Evolutionary conservation across 805 yeast genomes (phyloP).

Genomic region (Yarrowia sp.): DNA sequence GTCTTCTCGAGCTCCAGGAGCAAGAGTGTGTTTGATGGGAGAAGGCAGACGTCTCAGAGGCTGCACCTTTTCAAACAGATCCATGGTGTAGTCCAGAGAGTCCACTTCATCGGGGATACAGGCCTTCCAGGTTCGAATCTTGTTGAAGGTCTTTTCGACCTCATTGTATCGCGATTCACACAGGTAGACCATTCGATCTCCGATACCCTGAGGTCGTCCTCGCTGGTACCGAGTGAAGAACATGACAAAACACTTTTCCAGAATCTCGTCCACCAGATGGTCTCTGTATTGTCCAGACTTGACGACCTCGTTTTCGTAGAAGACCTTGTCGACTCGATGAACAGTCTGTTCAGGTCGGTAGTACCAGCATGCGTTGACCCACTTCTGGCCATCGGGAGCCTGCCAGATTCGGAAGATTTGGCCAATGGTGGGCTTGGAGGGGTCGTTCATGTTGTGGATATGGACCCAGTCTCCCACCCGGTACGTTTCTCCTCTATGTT

Average conservation of each 20-base stretch:
- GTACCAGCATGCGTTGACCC: conserved; percentile 97
- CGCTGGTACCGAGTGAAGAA: conserved; percentile 93
- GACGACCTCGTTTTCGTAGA: conserved; percentile 93
- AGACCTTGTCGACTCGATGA: conserved; percentile 86
- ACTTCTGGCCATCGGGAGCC: conserved; percentile 74
- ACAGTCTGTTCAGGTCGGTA: conserved; percentile 98
- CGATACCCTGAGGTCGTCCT: conserved; percentile 85
- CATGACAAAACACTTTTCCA: conserved; percentile 93
- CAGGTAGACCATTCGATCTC: conserved; percentile 74
- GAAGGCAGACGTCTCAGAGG: conserved; percentile 80
- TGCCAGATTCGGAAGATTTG: conserved; percentile 95
- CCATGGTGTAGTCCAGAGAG: conserved; percentile 59
- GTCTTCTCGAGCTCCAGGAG: conserved; percentile 71
- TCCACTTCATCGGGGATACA: conserved; percentile 97
- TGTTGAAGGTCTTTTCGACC: conserved; percentile 85
- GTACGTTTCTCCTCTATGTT: conserved; percentile 72
- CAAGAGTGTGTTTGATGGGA: conserved; percentile 79
- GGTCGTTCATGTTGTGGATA: conserved; percentile 84
- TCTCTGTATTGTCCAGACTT: conserved; percentile 97
- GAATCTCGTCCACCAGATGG: conserved; percentile 84
- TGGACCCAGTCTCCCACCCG: conserved; percentile 96
- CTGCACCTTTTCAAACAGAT: conserved; percentile 73
- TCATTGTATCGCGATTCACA: conserved; percentile 96
- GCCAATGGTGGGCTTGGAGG: conserved; percentile 87
- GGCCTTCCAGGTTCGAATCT: conserved; percentile 98